Conservation (phyloP, 768 basidiomycete species). For the Suillus americanus region DNA sequence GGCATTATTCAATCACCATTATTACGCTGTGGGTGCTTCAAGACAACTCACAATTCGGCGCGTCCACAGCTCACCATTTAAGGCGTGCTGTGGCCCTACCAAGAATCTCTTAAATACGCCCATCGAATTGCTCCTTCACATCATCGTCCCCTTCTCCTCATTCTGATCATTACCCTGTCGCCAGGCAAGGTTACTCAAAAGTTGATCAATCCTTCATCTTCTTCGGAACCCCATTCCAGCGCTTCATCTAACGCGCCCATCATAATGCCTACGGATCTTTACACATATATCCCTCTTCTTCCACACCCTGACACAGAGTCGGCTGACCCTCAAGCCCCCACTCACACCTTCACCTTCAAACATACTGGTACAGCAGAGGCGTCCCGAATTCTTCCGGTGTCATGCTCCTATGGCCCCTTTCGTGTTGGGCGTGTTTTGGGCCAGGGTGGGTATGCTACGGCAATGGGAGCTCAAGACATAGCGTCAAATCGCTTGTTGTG, state of each 20-base stretch:
- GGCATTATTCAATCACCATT: not conserved
- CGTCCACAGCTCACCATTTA: constrained; percentile 8
- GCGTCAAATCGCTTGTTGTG: constrained; percentile 35
- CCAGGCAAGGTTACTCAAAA: constrained; percentile 12
- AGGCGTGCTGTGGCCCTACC: not conserved
- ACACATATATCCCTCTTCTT: not conserved
- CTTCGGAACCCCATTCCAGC: not conserved
- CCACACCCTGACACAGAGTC: not conserved
- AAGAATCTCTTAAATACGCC: not conserved
- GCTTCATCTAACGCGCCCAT: not conserved
- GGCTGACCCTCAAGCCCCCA: too few relatives aligned
- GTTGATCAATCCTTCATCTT: constrained; percentile 4
- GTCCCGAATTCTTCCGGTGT: too few relatives aligned
- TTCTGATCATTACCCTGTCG: constrained; percentile 9
- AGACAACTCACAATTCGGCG: not conserved
- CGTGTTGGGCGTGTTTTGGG: constrained; percentile 19
- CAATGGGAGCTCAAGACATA: constrained; percentile 25
- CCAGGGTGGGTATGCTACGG: constrained; percentile 18
- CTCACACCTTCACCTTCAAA: too few relatives aligned
- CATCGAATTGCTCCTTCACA: not conserved
- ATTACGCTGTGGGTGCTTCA: not conserved
- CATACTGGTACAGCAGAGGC: too few relatives aligned
- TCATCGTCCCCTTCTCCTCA: not conserved
- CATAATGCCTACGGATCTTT: not conserved
- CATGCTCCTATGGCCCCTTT: constrained; percentile 21